These are phyloP conservation scores for Euryodendron excelsum DNA, from an alignment of 148 eudicot genomes.

Conservation along the genomic window DNA sequence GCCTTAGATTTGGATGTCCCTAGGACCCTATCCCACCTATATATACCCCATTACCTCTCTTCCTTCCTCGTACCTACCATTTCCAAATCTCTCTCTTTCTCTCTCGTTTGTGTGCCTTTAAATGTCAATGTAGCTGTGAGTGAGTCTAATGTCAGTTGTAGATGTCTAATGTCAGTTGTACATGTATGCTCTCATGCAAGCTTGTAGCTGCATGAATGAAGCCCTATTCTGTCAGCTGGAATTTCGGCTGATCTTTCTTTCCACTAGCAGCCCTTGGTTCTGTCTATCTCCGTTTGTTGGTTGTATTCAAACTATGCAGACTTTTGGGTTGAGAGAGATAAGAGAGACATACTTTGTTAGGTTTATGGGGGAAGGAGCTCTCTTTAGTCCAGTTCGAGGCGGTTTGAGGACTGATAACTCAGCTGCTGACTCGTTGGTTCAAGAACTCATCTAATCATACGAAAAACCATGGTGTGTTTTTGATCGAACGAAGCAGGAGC, in stretches of 20 bases:
- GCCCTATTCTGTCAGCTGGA: background rate
- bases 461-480: constrained; percentile 23
- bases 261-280: too few relatives aligned
- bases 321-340: too few relatives aligned
- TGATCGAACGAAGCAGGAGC: constrained; percentile 55
- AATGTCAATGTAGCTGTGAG: background rate
- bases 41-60: background rate
- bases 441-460: constrained; percentile 30
- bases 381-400: constrained; percentile 56
- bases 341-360: background rate
- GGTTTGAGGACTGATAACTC: constrained; percentile 28
- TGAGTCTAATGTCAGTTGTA: too few relatives aligned
- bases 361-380: constrained; percentile 44
- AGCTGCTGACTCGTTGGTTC: constrained; percentile 58
- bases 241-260: too few relatives aligned
- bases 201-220: background rate
- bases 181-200: background rate
- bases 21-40: background rate
- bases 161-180: too few relatives aligned
- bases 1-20: constrained; percentile 15
- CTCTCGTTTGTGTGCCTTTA: background rate
- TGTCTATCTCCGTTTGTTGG: too few relatives aligned
- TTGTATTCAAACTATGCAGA: too few relatives aligned
- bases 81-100: background rate
- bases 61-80: constrained; percentile 2